Percentiles rank a stretch among this genome's conserved stretches.
phyloP scores from a whole-genome alignment of 345 rosid genomes.

The Draba incana region DNA sequence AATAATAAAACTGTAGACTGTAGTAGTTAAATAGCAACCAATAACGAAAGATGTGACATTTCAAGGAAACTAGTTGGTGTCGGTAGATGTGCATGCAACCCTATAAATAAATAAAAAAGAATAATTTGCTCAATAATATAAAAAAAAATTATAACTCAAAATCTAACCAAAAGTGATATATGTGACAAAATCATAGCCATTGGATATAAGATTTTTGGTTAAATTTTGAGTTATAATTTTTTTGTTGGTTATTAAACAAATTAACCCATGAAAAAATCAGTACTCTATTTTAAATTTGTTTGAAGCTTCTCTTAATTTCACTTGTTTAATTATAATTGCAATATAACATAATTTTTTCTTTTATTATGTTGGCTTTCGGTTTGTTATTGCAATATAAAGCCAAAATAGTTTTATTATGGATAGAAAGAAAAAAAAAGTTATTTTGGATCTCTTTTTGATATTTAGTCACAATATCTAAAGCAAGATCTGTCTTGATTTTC shows the following conservation, averaged over 20 bases:
- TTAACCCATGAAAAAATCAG: not conserved
- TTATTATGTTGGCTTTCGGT: not conserved
- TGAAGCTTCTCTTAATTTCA: not conserved
- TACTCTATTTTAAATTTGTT: slow-evolving; percentile 1
- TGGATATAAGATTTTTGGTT: too few species aligned
- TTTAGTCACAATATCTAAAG: slow-evolving; percentile 27
- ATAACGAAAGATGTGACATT: slow-evolving; percentile 40
- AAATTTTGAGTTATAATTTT: too few species aligned
- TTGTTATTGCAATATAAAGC: slow-evolving; percentile 21
- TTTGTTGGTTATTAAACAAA: too few species aligned
- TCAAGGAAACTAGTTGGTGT: slow-evolving; percentile 44
- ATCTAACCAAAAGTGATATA: too few species aligned
- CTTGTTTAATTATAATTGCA: not conserved
- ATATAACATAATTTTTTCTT: not conserved
- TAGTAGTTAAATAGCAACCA: slow-evolving; percentile 31
- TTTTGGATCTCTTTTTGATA: not conserved
- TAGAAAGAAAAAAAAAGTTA: not conserved
- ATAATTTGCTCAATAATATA: too few species aligned
- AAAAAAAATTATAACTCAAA: too few species aligned
- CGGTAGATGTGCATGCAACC: slow-evolving; percentile 39
- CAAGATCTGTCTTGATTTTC: slow-evolving; percentile 30
- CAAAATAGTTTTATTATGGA: not conserved
- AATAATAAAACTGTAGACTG: not conserved
- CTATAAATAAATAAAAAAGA: not conserved
- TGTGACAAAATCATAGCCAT: too few species aligned